These are phyloP conservation scores for Tagetes erecta DNA, from an alignment of 129 eudicot genomes.

Conservation along the genomic window DNA sequence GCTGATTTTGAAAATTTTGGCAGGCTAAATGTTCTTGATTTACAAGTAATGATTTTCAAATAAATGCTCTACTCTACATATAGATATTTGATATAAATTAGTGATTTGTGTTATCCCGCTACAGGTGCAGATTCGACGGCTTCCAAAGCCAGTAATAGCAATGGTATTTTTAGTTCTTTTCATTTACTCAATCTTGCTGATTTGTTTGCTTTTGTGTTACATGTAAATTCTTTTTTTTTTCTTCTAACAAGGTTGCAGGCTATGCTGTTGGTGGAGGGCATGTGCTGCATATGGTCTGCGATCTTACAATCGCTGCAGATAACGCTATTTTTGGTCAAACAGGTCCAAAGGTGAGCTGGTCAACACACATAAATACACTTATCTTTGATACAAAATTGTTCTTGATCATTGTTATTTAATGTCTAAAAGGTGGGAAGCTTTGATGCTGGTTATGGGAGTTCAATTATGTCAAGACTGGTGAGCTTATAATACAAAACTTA, in stretches of 20 bases:
- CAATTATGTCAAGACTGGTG: slow-evolving; percentile 96
- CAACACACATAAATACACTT: neutral
- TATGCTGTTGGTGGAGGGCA: slow-evolving; percentile 99
- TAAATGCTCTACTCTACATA: neutral
- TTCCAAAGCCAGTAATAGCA: slow-evolving; percentile 96
- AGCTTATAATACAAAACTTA: slow-evolving; percentile 21
- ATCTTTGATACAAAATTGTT: neutral
- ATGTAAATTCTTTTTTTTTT: slow-evolving; percentile 16
- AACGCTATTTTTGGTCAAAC: slow-evolving; percentile 98
- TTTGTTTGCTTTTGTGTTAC: neutral
- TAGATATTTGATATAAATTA: neutral
- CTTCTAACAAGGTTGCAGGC: slow-evolving; percentile 84
- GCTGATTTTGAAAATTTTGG: slow-evolving; percentile 81
- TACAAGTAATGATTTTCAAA: slow-evolving; percentile 56
- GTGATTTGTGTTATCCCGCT: neutral
- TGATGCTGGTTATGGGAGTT: slow-evolving; percentile 99
- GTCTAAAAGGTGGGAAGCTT: slow-evolving; percentile 90
- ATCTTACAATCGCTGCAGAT: slow-evolving; percentile 95
- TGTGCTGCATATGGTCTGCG: slow-evolving; percentile 95
- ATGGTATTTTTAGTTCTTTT: slow-evolving; percentile 55
- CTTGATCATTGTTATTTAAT: neutral
- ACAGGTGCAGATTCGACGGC: slow-evolving; percentile 91
- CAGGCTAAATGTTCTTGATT: slow-evolving; percentile 90
- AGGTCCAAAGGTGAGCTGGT: slow-evolving; percentile 78
- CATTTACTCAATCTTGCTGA: neutral